Base-by-base conservation (phyloP, 768 basidiomycete genomes). In the Sarcomyxa edulis region DNA sequence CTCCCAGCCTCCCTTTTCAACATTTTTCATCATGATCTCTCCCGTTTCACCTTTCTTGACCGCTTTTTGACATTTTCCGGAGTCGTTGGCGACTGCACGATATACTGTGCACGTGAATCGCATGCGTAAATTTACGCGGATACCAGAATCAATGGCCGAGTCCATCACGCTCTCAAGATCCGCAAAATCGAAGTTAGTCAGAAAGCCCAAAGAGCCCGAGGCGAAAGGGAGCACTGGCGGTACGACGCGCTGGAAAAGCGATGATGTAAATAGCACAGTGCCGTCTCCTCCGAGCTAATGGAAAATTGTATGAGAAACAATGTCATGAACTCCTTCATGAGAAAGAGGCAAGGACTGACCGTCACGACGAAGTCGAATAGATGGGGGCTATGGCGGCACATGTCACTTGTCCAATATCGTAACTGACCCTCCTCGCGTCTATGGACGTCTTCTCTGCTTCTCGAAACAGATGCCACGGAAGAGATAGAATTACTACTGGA, bases 21-120 rank as follows among this genome's bases (percentile, higher is more conserved):
- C 59, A 48, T 92, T 86, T 59, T 83, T 85, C 91, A 98, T 95
- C 67, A 98, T 76, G 50, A 99, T 97, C 56, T 96, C 94, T 7
- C 96, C 96, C 2, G 92, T 94, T 45, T 90, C 86, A 2, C 78
- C 89, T 51, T 86, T 91, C 65, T 95, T 93, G 35, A 97, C 82
- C 0, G 95, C 96, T 44, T 86, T 84, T 18, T 79, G 72, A 32
- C 71, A 64, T 51, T 69, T 78, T 15, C 76, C 74, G 43, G 81
- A 73, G 53, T 86, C 86, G 9, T 78, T 76, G 18, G 78, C 72
- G 29, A 96, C 80, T 4, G 93, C 87, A 27, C 96, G 87, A 59
- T 95, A 99, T 9, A 99, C 90, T 5, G 96, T 98, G 61, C 96
- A 98, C 6, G 95, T 98, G 61, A 99, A 99, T 20, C 96, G 82